A percentile compares a stretch with the other conserved stretches of the same genome.
Conservation (phyloP, 2,329 filamentous ascomycete genomes). For the Penicillium sp. region DNA sequence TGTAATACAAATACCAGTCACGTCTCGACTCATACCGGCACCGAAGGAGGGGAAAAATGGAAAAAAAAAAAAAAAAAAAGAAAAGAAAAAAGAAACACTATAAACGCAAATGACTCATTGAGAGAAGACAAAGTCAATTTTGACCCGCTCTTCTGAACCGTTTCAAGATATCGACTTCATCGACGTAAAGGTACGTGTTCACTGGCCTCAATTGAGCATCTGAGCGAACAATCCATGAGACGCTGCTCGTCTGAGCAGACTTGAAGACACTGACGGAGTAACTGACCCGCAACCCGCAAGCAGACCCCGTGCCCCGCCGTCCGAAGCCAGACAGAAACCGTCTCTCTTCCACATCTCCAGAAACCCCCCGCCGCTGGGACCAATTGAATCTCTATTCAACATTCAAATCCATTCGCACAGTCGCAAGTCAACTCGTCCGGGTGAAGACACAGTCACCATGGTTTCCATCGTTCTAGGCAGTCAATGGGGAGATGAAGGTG, state of each 20-base stretch:
- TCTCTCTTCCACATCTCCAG: conserved; percentile 11
- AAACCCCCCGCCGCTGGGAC: conserved; percentile 11
- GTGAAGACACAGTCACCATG: conserved; percentile 20
- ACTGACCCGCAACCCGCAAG: conserved; percentile 14
- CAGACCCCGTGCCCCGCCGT: conserved; percentile 16
- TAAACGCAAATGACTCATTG: conserved; percentile 4
- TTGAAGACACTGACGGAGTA: conserved; percentile 6
- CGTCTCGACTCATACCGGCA: not conserved
- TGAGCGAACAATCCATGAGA: too few species aligned
- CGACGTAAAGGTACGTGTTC: not conserved
- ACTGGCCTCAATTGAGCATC: too few species aligned
- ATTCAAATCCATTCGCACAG: conserved; percentile 5
- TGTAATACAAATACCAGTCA: conserved; percentile 4
- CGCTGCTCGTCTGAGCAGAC: too few species aligned
- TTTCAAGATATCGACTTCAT: not conserved
- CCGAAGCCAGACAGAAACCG: conserved; percentile 14
- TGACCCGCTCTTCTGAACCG: not conserved
- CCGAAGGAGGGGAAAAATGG: not conserved
- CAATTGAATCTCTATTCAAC: conserved; percentile 7
- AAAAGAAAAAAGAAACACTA: conserved; percentile 3
- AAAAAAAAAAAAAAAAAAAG: conserved; percentile 6
- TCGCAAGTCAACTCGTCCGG: conserved; percentile 1
- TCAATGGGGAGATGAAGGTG: conserved; percentile 47
- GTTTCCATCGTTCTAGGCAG: conserved; percentile 43
- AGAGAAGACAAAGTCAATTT: conserved; percentile 3